Percentiles rank a stretch among this genome's conserved stretches.
phyloP scores from a whole-genome alignment of 257 asterid genomes.

The Nicotiana tabacum region DNA sequence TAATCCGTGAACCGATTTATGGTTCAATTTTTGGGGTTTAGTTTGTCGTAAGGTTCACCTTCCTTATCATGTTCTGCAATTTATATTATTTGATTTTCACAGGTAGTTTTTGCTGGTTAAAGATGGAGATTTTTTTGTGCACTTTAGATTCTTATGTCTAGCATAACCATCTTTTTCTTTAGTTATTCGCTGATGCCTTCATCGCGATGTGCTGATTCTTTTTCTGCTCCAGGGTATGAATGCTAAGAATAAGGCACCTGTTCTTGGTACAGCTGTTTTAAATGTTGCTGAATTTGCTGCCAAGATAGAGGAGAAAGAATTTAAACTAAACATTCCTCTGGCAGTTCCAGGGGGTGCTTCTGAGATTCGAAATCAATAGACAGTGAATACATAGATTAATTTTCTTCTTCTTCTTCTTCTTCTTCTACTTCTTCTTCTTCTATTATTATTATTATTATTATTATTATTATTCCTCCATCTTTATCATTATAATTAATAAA shows the following conservation, averaged over 20 bases:
- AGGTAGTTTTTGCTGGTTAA: not conserved
- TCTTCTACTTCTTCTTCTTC: too few relatives aligned
- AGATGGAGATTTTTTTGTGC: not conserved
- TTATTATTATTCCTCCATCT: not conserved
- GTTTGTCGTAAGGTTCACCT: not conserved
- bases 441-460: too few relatives aligned
- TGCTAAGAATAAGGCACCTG: slow-evolving; percentile 51
- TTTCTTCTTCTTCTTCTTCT: too few relatives aligned
- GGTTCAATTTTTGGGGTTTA: not conserved
- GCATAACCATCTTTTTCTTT: not conserved
- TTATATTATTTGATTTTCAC: not conserved
- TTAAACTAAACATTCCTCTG: slow-evolving; percentile 61
- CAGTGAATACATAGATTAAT: too few relatives aligned
- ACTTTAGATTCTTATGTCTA: not conserved
- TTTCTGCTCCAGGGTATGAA: slow-evolving; percentile 43
- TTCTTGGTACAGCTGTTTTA: slow-evolving; percentile 54
- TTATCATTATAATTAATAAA: too few relatives aligned
- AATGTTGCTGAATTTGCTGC: slow-evolving; percentile 78
- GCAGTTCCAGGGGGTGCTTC: slow-evolving; percentile 35
- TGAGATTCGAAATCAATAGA: too few relatives aligned
- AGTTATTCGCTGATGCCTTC: not conserved
- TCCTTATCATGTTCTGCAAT: not conserved
- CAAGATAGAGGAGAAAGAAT: slow-evolving; percentile 46
- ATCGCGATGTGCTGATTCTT: not conserved
- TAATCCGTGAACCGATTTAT: not conserved